Evolutionary conservation across 768 basidiomycete genomes (phyloP), one percentile per base, ranked within the genome.

Genomic region (Phlegmacium glaucopus): DNA sequence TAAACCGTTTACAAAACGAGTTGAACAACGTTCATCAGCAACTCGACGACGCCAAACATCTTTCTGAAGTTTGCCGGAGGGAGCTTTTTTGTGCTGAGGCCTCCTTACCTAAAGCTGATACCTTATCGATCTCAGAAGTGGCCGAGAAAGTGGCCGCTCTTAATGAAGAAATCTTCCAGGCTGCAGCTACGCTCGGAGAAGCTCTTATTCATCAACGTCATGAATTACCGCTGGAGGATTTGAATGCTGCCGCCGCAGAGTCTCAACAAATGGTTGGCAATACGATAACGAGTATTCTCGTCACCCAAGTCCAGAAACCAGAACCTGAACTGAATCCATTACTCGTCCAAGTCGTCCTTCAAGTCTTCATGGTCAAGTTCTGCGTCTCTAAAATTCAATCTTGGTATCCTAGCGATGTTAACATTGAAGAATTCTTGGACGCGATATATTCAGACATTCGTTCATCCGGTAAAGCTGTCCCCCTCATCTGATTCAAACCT

Each of bases 151-250:
- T 81, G 11, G 67, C 72, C 39, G 62, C 66, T 16, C 58, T 82
- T n/a, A 80, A 80, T 52, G 61, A 72, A 6, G 72, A 74, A 49
- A 74, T 79, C 28, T 68, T 69, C 27, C 76, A 80, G 53, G 70
- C 69, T 12, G 73, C 77, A 2, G 72, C 74, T 0, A 67, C 64
- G 46, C 68, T 80, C 47, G 70, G 77, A 1, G 77, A 78, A 39
- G 42, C 66, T 1, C 72, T 73, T 59, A 61, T 38, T 29, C 46
- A 38, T 26, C 39, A 17, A 9, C 17, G 30, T 30, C 66, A 71
- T 42, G 62, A 63, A 12, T 58, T 82, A n/a, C 76, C 80, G 42
- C 59, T 72, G 6, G 71, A 72, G 48, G 46, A 49, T 4, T 16
- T 44, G 44, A 27, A 40, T 4, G 27, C 26, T 7, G 39, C 28